Percentiles rank a stretch among this genome's conserved stretches.
Evolutionary conservation across 371 early-diverging fungal genomes (phyloP).

Genomic region (Rhizopus sp.): DNA sequence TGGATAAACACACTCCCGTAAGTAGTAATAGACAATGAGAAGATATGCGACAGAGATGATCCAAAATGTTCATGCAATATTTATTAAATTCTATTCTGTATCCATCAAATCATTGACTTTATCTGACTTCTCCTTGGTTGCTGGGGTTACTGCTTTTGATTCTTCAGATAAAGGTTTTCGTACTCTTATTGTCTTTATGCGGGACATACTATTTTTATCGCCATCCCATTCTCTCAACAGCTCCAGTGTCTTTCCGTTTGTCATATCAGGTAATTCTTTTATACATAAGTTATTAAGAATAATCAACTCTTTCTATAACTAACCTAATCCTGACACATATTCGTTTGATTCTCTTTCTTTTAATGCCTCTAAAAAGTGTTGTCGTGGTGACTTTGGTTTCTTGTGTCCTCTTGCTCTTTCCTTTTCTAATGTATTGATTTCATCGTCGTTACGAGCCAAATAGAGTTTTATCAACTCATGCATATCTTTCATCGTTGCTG

Average conservation of each 20-base stretch:
- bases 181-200: constrained; percentile 34
- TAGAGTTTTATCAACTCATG: constrained; percentile 56
- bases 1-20: too few relatives aligned
- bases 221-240: constrained; percentile 63
- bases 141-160: not conserved
- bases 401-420: constrained; percentile 49
- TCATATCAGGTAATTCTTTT: constrained; percentile 61
- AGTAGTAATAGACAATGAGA: too few relatives aligned
- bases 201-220: constrained; percentile 52
- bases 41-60: too few relatives aligned
- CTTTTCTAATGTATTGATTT: constrained; percentile 47
- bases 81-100: constrained; percentile 1
- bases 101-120: not conserved
- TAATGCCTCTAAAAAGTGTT: constrained; percentile 48
- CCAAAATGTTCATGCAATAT: not conserved
- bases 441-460: constrained; percentile 53
- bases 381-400: constrained; percentile 54
- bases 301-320: constrained; percentile 11
- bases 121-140: not conserved
- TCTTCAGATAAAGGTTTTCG: constrained; percentile 6
- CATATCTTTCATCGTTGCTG: constrained; percentile 48
- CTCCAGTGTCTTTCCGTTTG: constrained; percentile 55
- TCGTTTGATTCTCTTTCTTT: constrained; percentile 52
- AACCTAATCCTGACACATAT: constrained; percentile 63
- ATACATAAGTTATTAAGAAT: constrained; percentile 3